Percentiles rank a stretch among this genome's conserved stretches.
Evolutionary conservation across 192 early-diverging fungal species (phyloP).

Genomic region (Entophlyctis helioformis): DNA sequence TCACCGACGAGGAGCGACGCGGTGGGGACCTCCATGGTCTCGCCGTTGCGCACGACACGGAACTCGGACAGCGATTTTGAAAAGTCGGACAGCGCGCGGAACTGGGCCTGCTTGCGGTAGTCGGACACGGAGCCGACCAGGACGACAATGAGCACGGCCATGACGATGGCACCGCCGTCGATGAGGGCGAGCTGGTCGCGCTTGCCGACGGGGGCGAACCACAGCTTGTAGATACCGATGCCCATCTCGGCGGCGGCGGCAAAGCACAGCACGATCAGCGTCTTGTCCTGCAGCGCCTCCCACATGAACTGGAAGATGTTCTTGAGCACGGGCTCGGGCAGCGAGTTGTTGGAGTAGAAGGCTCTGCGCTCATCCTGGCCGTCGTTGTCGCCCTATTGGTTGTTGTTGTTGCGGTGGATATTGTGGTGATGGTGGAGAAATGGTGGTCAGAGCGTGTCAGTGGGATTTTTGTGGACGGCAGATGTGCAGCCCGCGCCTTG

Average conservation of each 20-base stretch:
- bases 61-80: slow-evolving; percentile 16
- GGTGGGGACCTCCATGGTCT: slow-evolving; percentile 60
- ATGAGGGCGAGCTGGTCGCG: slow-evolving; percentile 39
- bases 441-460: too few species aligned
- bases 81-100: slow-evolving; percentile 33
- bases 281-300: slow-evolving; percentile 37
- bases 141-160: slow-evolving; percentile 14
- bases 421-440: too few species aligned
- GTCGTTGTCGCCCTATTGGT: too few species aligned
- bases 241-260: slow-evolving; percentile 76
- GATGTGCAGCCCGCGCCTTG: too few species aligned
- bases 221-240: slow-evolving; percentile 80
- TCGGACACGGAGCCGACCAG: too few species aligned
- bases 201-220: slow-evolving; percentile 1
- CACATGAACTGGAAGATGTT: slow-evolving; percentile 24
- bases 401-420: too few species aligned
- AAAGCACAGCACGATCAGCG: slow-evolving; percentile 70
- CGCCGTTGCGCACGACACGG: slow-evolving; percentile 59
- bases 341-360: too few species aligned
- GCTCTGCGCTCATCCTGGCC: too few species aligned
- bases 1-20: slow-evolving; percentile 85
- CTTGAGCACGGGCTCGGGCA: too few species aligned
- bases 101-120: slow-evolving; percentile 16
- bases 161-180: slow-evolving; percentile 69
- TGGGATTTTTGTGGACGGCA: too few species aligned